Evolutionary conservation across 2,329 filamentous ascomycete genomes (phyloP).

Genomic region (Colletotrichum limetticola): DNA sequence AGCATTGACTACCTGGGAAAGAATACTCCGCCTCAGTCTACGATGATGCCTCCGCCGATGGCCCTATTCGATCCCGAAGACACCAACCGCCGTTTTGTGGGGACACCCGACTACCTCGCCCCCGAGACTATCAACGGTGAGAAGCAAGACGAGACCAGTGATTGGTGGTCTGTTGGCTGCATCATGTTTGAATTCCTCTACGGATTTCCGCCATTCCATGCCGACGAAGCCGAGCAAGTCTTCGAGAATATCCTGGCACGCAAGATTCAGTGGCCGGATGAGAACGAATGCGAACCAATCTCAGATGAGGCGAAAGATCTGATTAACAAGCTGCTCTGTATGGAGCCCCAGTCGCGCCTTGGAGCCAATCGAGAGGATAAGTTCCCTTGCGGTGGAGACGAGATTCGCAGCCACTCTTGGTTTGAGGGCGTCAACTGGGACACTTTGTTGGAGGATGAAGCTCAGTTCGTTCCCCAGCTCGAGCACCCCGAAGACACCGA

Average conservation of each 20-base stretch:
- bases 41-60: constrained; percentile 91
- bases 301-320: constrained; percentile 92
- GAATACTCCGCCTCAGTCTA: constrained; percentile 70
- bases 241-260: constrained; percentile 96
- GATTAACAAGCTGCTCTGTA: constrained; percentile 90
- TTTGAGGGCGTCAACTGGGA: constrained; percentile 91
- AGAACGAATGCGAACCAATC: constrained; percentile 76
- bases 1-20: constrained; percentile 63
- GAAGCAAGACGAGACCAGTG: constrained; percentile 96
- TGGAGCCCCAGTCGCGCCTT: constrained; percentile 83
- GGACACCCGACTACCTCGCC: constrained; percentile 95
- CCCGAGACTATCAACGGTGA: constrained; percentile 96
- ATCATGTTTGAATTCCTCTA: constrained; percentile 97
- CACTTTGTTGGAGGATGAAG: constrained; percentile 90
- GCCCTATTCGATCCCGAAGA: constrained; percentile 96
- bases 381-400: constrained; percentile 84
- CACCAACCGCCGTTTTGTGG: constrained; percentile 91
- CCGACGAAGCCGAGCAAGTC: constrained; percentile 87
- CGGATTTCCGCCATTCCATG: constrained; percentile 94
- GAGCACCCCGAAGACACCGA: constrained; percentile 98
- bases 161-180: constrained; percentile 99
- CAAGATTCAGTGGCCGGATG: constrained; percentile 91
- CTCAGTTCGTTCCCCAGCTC: constrained; percentile 91
- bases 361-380: constrained; percentile 89
- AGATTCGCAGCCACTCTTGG: constrained; percentile 91